A percentile compares a stretch with the other conserved stretches of the same genome.
Conservation (phyloP, 768 basidiomycete species). For the Solioccasus polychromus region DNA sequence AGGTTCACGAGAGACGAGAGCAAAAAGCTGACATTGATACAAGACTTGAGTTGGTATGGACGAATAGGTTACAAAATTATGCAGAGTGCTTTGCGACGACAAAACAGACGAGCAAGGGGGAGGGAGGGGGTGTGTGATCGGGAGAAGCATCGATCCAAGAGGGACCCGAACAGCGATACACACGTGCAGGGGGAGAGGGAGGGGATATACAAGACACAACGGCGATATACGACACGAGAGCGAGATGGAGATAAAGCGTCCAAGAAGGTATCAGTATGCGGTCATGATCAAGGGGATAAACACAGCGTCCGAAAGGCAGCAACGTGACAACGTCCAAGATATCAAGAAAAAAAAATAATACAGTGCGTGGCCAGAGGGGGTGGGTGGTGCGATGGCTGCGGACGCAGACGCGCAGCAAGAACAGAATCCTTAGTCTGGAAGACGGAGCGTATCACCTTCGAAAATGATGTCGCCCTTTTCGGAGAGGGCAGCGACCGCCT, state of each 20-base stretch:
- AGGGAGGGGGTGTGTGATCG: neutral
- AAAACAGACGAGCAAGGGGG: constrained; percentile 1
- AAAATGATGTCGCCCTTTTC: constrained; percentile 48
- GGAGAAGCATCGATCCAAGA: neutral
- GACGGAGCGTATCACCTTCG: constrained; percentile 47
- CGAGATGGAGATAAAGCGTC: constrained; percentile 9
- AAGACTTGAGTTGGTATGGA: constrained; percentile 14
- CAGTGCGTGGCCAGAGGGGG: too few relatives aligned
- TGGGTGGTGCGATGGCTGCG: too few relatives aligned
- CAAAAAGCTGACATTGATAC: constrained; percentile 19
- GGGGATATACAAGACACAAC: constrained; percentile 15
- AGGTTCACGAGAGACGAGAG: neutral
- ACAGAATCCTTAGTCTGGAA: constrained; percentile 23
- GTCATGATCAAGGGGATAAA: neutral
- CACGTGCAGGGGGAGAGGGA: neutral
- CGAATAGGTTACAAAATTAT: constrained; percentile 11
- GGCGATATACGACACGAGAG: constrained; percentile 16
- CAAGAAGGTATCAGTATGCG: constrained; percentile 24
- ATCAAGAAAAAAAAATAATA: constrained; percentile 16
- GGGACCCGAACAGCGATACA: neutral
- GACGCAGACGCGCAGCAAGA: too few relatives aligned
- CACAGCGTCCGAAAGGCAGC: constrained; percentile 5
- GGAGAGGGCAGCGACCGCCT: constrained; percentile 43
- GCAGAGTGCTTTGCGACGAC: constrained; percentile 12
- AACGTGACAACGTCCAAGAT: constrained; percentile 20